Percentiles rank a stretch among this genome's conserved stretches.
Conservation (phyloP, 768 basidiomycete genomes). For the Kockovaella imperatae region DNA sequence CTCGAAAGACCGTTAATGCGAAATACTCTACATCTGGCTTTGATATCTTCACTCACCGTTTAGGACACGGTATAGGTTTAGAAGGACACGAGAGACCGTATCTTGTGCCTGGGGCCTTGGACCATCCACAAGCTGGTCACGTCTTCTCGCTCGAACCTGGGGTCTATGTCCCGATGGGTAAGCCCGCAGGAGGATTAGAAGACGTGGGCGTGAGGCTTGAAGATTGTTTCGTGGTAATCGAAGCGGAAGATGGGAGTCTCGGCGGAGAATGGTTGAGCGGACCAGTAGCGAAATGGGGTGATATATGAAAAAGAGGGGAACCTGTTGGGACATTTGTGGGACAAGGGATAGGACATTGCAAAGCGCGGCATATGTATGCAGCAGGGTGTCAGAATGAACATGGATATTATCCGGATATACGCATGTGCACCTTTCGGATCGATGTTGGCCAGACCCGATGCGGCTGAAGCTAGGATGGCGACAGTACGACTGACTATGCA, state of each 20-base stretch:
- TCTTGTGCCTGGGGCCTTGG: slow-evolving; percentile 57
- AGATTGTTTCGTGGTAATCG: slow-evolving; percentile 52
- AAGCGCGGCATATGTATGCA: too few species aligned
- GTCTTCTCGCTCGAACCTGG: slow-evolving; percentile 74
- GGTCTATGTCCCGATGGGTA: slow-evolving; percentile 46
- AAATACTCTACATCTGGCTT: slow-evolving; percentile 11
- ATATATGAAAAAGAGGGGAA: background rate
- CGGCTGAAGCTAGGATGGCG: too few species aligned
- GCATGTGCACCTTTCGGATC: too few species aligned
- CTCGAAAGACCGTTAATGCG: slow-evolving; percentile 51
- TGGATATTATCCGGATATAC: too few species aligned
- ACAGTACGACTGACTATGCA: too few species aligned
- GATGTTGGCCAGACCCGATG: too few species aligned
- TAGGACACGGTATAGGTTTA: slow-evolving; percentile 64
- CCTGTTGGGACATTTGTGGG: too few species aligned
- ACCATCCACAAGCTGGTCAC: slow-evolving; percentile 57
- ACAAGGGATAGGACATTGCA: too few species aligned
- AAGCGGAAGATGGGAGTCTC: slow-evolving; percentile 17
- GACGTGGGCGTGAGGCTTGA: slow-evolving; percentile 67
- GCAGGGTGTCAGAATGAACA: too few species aligned
- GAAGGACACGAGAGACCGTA: slow-evolving; percentile 78
- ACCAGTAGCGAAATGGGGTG: slow-evolving; percentile 13
- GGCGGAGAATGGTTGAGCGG: slow-evolving; percentile 35
- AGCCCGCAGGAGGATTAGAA: slow-evolving; percentile 60
- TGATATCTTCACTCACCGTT: slow-evolving; percentile 61